Base-by-base conservation (phyloP, 2,329 filamentous ascomycete genomes). In the Orbilia blumenaviensis region DNA sequence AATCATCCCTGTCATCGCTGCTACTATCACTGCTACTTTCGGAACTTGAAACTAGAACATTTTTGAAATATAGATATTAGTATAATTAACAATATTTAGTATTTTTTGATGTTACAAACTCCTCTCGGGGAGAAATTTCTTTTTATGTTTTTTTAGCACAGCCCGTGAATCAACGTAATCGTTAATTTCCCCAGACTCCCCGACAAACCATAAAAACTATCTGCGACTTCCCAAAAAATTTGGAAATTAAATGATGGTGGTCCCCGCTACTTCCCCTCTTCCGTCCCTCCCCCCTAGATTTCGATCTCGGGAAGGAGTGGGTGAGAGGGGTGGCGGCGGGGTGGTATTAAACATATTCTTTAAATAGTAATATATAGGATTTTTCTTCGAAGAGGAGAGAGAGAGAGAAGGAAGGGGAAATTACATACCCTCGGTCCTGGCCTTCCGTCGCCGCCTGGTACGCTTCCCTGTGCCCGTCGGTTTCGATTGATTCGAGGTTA, bases 371-470 rank as follows among this genome's bases (percentile, higher is more conserved):
- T 23, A 21, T 18, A 50, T 14, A 29, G n/a, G 8, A 21, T 2
- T n/a, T n/a, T n/a, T n/a, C n/a, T n/a, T n/a, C n/a, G n/a, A 27
- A 34, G 14, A 21, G 8, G 25, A 52, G 7, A 41, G 7, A 41
- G 7, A 41, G 16, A 42, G 9, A 42, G 16, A 34, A 38, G 38
- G 50, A 27, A 14, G 27, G 27, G 29, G 34, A 42, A 38, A 56
- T 38, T 56, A 23, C 25, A 16, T 77, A 80, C 79, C 78, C 67
- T 80, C 78, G 32, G 78, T 79, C 56, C 79, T 76, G 18, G 78
- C 56, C 64, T 80, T 80, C 50, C 74, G 67, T 58, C 52, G 32
- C 52, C 78, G 73, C 62, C 79, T 74, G 69, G 76, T 79, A 41
- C 79, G 77, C 76, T 79, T 79, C 18, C 61, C 44, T 44, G 72